phyloP scores from a whole-genome alignment of 2,329 filamentous ascomycete genomes.

The Neonectria coccinea region DNA sequence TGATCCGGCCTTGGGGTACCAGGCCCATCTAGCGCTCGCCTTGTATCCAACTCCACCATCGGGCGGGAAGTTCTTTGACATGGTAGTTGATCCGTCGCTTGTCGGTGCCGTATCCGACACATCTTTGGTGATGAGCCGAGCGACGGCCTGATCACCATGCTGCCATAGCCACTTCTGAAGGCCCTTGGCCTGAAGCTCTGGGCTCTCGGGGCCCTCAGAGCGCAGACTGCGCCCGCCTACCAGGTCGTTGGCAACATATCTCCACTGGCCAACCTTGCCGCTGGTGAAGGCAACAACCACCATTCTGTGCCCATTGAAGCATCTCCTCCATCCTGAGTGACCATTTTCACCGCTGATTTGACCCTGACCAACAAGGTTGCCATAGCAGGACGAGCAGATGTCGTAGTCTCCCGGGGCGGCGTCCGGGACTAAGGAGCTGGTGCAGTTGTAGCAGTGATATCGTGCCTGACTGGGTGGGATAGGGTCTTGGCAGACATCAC shows the following conservation, averaged over 20 bases:
- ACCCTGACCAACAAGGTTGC: conserved; percentile 69
- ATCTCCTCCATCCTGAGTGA: conserved; percentile 84
- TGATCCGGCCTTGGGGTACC: conserved; percentile 74
- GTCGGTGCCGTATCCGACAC: conserved; percentile 59
- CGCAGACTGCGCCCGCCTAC: conserved; percentile 81
- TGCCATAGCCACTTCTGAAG: conserved; percentile 67
- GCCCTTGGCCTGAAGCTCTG: conserved; percentile 48
- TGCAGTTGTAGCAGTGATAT: conserved; percentile 85
- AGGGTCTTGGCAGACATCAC: conserved; percentile 79
- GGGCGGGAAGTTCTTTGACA: conserved; percentile 69
- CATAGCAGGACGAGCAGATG: conserved; percentile 84
- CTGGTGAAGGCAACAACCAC: conserved; percentile 81
- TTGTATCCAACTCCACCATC: conserved; percentile 78
- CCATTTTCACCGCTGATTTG: conserved; percentile 82
- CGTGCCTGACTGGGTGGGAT: conserved; percentile 78
- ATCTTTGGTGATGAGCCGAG: conserved; percentile 64
- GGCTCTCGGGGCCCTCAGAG: conserved; percentile 62
- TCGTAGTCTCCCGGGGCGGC: conserved; percentile 81
- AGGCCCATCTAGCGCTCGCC: conserved; percentile 78
- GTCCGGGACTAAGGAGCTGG: conserved; percentile 61
- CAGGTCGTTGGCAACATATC: conserved; percentile 76
- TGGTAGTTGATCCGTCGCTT: conserved; percentile 43
- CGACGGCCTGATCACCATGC: conserved; percentile 52
- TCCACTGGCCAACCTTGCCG: conserved; percentile 72
- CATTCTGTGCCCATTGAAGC: conserved; percentile 86